phyloP scores from a whole-genome alignment of 2,329 filamentous ascomycete species.

The Talaromyces marneffei region DNA sequence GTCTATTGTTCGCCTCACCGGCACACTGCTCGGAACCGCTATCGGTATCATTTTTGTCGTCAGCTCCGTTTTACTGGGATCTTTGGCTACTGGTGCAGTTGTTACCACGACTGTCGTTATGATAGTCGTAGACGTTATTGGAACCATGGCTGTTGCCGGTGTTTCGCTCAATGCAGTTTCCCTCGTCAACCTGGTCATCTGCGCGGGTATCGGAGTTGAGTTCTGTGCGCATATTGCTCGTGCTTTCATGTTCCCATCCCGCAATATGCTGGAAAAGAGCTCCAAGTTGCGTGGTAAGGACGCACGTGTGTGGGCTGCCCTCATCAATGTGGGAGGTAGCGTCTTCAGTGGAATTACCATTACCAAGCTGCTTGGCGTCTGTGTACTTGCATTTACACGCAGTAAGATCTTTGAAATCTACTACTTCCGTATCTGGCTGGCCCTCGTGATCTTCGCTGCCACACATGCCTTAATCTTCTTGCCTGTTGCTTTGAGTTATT shows the following conservation, averaged over 20 bases:
- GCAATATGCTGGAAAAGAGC: conserved; percentile 72
- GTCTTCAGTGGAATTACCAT: conserved; percentile 96
- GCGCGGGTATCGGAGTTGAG: conserved; percentile 91
- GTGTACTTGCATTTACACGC: conserved; percentile 84
- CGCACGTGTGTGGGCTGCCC: conserved; percentile 81
- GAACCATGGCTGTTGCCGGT: conserved; percentile 81
- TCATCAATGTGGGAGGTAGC: conserved; percentile 89
- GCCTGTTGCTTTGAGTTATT: conserved; percentile 78
- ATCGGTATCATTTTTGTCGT: conserved; percentile 80
- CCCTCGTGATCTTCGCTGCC: conserved; percentile 82
- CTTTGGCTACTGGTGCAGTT: conserved; percentile 70
- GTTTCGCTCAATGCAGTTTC: conserved; percentile 94
- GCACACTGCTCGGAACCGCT: conserved; percentile 71
- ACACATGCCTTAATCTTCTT: conserved; percentile 85
- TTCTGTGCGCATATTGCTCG: conserved; percentile 96
- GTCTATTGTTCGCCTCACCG: conserved; percentile 73
- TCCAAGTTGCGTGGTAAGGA: conserved; percentile 75
- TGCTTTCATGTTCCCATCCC: conserved; percentile 89
- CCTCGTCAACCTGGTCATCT: conserved; percentile 93
- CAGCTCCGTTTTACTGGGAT: conserved; percentile 75
- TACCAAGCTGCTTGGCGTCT: conserved; percentile 88
- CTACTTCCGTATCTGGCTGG: conserved; percentile 95
- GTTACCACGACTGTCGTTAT: conserved; percentile 85
- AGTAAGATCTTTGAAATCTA: conserved; percentile 99
- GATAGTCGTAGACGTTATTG: conserved; percentile 90